Percentiles rank a stretch among this genome's conserved stretches.
phyloP scores from a whole-genome alignment of 164 flowering plant species.

The Cinnamomum chago region DNA sequence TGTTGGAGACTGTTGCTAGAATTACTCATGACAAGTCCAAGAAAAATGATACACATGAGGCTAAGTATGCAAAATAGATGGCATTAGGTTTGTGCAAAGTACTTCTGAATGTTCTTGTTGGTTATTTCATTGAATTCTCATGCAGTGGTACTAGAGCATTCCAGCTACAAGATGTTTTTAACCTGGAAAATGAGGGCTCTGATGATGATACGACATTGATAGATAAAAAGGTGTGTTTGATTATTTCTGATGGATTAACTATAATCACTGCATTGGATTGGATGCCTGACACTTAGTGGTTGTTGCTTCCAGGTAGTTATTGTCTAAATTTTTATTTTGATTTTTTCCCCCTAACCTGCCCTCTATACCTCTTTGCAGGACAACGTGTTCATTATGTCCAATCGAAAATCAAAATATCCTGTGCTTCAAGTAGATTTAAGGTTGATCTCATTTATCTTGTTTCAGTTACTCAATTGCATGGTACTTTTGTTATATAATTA shows the following conservation, averaged over 20 bases:
- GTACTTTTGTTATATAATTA: neutral
- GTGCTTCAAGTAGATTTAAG: slow-evolving; percentile 95
- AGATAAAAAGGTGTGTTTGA: slow-evolving; percentile 65
- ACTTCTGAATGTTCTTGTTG: slow-evolving; percentile 7
- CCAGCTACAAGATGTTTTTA: slow-evolving; percentile 79
- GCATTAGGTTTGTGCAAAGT: neutral
- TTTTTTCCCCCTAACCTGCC: slow-evolving; percentile 6
- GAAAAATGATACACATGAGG: slow-evolving; percentile 73
- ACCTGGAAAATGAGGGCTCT: slow-evolving; percentile 71
- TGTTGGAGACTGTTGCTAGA: slow-evolving; percentile 88
- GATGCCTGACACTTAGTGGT: neutral
- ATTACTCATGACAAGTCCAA: slow-evolving; percentile 75
- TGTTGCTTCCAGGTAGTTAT: slow-evolving; percentile 1
- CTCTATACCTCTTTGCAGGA: slow-evolving; percentile 47
- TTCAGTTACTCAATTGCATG: neutral
- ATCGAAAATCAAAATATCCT: slow-evolving; percentile 93
- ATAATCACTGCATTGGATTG: neutral
- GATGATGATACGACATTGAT: slow-evolving; percentile 74
- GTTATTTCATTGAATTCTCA: slow-evolving; percentile 13
- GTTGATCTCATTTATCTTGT: slow-evolving; percentile 26
- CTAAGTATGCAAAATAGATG: slow-evolving; percentile 49
- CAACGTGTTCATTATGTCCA: slow-evolving; percentile 94
- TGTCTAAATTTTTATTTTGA: neutral
- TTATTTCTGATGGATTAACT: neutral
- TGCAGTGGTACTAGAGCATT: slow-evolving; percentile 78